Base-by-base conservation (phyloP, 805 yeast genomes). In the Spathaspora sp. region DNA sequence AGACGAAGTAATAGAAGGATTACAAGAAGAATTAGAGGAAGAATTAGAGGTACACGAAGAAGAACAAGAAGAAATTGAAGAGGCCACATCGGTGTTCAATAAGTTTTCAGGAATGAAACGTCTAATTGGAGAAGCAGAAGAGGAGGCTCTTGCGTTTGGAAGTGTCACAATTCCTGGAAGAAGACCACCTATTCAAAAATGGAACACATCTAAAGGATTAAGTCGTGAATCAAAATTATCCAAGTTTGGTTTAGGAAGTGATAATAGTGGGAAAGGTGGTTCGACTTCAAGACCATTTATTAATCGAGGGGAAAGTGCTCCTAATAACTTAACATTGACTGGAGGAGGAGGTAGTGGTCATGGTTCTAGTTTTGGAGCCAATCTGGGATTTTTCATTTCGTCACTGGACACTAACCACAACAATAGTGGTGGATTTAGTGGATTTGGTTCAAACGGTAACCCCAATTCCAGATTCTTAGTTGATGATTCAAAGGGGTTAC, bases 151-250 rank as follows among this genome's bases (percentile, higher is more conserved):
- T 12, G 40, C 3, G 14, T 35, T 35, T 35, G 40, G 40, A n/a
- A n/a, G 40, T 12, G 40, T 7, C 8, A 7, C 40, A 16, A 16
- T 42, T 23, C 45, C 45, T 14, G 45, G 14, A 14, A 2, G 45
- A 14, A 42, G 45, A 42, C 44, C 44, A 18, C 23, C 14, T 9
- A 42, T 18, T 14, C 44, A 17, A 42, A 18, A 8, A n/a, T 19
- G 44, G 28, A 23, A n/a, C 8, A 8, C 19, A 23, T 6, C 38
- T 29, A 26, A 31, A 10, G 29, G 47, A 17, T 29, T 44, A 29
- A 16, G 31, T 16, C 42, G 49, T 9, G 49, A 46, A 19, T 18
- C 49, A 14, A 46, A 23, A 26, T 35, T 46, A 39, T 19, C 49
- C 14, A 38, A 16, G 26, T 12, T 29, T 8, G 28, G 35, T 8